Evolutionary conservation across 306 rosid species (phyloP).

Genomic region (Rosa chinensis): DNA sequence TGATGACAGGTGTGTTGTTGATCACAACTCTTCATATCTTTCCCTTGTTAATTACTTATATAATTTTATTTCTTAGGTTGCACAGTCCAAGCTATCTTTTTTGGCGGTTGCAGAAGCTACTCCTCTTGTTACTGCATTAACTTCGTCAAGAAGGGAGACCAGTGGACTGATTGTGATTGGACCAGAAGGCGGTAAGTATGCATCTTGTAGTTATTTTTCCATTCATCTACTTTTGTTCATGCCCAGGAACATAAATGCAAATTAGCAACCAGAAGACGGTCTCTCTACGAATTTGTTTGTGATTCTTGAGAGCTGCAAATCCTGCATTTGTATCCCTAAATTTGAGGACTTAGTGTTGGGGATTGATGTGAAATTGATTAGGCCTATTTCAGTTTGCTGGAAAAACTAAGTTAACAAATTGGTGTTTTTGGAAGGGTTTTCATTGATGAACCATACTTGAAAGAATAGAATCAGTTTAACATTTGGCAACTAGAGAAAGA

Average conservation of each 20-base stretch:
- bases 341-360: not conserved
- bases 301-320: not conserved
- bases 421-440: not conserved
- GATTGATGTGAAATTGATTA: not conserved
- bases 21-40: not conserved
- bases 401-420: not conserved
- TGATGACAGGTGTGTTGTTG: not conserved
- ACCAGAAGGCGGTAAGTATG: conserved; percentile 87
- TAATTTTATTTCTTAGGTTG: conserved; percentile 44
- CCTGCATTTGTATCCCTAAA: not conserved
- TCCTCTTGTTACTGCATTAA: conserved; percentile 65
- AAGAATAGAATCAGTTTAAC: not conserved
- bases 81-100: conserved; percentile 64
- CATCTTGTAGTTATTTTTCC: not conserved
- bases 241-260: not conserved
- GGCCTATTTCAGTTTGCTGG: not conserved
- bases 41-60: not conserved
- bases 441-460: not conserved
- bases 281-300: not conserved
- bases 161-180: conserved; percentile 76
- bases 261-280: not conserved
- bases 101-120: conserved; percentile 75
- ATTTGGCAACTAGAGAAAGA: not conserved
- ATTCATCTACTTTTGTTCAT: not conserved
- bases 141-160: conserved; percentile 39